Conservation (phyloP, 441 rosid genomes). For the Metrosideros polymorpha region DNA sequence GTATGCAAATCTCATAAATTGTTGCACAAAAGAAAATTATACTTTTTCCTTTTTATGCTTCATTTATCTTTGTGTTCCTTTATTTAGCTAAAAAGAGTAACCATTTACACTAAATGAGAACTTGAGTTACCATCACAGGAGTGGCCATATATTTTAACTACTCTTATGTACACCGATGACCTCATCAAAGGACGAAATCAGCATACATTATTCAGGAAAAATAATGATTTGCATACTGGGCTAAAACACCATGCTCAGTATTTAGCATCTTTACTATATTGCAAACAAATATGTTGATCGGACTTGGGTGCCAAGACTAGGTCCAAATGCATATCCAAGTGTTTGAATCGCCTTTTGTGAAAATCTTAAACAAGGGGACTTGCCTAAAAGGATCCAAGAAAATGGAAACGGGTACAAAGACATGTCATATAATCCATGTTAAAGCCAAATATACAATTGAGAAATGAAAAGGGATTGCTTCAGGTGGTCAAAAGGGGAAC, state of each 20-base stretch:
- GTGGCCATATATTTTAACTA: not conserved
- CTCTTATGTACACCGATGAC: not conserved
- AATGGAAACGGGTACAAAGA: not conserved
- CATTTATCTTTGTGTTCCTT: not conserved
- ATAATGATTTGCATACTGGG: not conserved
- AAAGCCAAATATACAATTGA: not conserved
- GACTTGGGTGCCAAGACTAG: not conserved
- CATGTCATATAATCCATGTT: not conserved
- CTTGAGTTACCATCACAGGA: not conserved
- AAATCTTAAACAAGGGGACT: not conserved
- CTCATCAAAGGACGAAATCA: not conserved
- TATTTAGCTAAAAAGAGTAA: not conserved
- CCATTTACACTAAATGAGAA: not conserved
- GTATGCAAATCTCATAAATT: not conserved
- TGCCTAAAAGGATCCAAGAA: not conserved
- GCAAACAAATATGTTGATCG: not conserved
- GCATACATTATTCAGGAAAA: not conserved
- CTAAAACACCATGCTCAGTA: not conserved
- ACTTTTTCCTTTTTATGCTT: not conserved
- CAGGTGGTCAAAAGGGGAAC: constrained; percentile 69
- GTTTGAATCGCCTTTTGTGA: not conserved
- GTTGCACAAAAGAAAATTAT: not conserved
- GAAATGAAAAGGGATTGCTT: not conserved
- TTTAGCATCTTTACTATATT: not conserved
- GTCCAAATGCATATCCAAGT: not conserved